These are phyloP conservation scores for Aureobasidium namibiae DNA, from an alignment of 2,329 filamentous ascomycete species.

Conservation along the genomic window DNA sequence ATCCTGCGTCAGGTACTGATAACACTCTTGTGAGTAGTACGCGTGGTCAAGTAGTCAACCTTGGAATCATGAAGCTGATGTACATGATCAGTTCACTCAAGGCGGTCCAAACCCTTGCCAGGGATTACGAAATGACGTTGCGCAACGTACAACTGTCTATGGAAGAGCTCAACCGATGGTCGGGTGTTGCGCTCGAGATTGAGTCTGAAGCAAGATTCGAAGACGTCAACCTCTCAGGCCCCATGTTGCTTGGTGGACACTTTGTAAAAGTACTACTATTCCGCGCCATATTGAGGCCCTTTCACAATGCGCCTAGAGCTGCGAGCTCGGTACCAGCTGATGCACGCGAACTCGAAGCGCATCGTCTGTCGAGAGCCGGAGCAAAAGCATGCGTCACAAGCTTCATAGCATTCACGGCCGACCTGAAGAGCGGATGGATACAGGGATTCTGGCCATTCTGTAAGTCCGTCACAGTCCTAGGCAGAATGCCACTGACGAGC, in stretches of 20 bases:
- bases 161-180: not conserved
- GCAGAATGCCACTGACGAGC: not conserved
- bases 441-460: not conserved
- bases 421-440: not conserved
- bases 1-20: not conserved
- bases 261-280: slow-evolving; percentile 51
- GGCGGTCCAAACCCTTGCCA: not conserved
- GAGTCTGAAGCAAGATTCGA: not conserved
- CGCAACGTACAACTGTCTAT: not conserved
- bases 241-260: slow-evolving; percentile 15
- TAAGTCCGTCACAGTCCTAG: not conserved
- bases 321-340: not conserved
- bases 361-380: not conserved
- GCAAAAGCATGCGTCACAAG: not conserved
- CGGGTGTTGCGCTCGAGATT: not conserved
- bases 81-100: not conserved
- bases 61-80: not conserved
- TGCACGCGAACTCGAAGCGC: not conserved
- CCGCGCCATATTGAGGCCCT: not conserved
- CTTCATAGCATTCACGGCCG: not conserved
- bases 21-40: not conserved
- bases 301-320: not conserved
- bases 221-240: not conserved
- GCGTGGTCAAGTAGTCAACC: not conserved
- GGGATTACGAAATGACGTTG: not conserved